phyloP scores from a whole-genome alignment of 1,284 basidiomycete species.

The Xanthoconium separans region DNA sequence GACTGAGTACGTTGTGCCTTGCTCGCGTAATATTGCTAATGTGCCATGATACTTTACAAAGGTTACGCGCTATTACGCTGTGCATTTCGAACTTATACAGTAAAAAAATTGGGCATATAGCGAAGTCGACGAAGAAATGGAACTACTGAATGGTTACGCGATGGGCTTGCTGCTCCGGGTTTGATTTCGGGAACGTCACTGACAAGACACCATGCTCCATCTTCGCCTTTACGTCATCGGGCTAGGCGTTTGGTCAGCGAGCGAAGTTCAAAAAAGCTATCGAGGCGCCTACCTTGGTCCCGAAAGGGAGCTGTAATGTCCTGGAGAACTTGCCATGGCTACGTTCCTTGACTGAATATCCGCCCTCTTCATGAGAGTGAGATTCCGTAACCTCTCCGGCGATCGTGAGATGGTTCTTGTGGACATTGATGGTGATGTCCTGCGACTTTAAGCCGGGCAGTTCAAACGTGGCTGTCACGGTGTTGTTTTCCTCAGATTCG shows the following conservation, averaged over 20 bases:
- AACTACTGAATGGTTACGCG: conserved; percentile 5
- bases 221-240: conserved; percentile 9
- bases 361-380: conserved; percentile 19
- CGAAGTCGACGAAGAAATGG: not conserved
- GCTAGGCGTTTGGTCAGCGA: not conserved
- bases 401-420: conserved; percentile 37
- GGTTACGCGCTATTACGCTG: not conserved
- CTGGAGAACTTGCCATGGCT: conserved; percentile 34
- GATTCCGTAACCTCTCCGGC: conserved; percentile 34
- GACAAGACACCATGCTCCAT: not conserved
- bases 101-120: not conserved
- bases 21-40: not conserved
- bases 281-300: conserved; percentile 30
- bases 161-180: not conserved
- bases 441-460: conserved; percentile 43
- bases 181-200: conserved; percentile 20
- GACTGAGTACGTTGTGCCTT: not conserved
- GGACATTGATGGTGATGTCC: conserved; percentile 39
- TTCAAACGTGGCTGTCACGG: conserved; percentile 24
- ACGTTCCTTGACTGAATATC: conserved; percentile 38
- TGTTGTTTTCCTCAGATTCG: not conserved
- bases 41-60: too few relatives aligned
- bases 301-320: conserved; percentile 24
- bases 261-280: too few relatives aligned
- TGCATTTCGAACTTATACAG: not conserved